Evolutionary conservation across 192 early-diverging fungal genomes (phyloP).

Genomic region (Physocladia obscura): DNA sequence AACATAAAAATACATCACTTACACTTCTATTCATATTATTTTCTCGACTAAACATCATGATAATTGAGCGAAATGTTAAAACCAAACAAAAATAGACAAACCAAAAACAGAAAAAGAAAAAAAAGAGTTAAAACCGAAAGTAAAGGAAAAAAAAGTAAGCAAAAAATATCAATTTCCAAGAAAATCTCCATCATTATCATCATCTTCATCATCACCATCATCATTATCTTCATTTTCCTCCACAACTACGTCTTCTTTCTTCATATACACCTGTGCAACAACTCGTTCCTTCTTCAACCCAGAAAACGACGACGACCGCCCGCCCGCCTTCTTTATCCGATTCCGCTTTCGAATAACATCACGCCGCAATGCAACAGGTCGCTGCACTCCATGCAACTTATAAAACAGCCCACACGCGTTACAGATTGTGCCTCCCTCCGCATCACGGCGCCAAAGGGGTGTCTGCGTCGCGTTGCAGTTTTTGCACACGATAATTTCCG

Average conservation of each 20-base stretch:
- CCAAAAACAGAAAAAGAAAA: neutral
- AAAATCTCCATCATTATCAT: conserved; percentile 16
- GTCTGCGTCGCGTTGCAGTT: conserved; percentile 91
- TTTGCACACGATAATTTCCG: conserved; percentile 46
- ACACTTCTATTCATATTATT: no score
- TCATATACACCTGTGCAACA: neutral
- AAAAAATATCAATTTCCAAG: neutral
- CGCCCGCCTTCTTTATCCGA: conserved; percentile 52
- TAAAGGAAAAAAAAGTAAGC: no score
- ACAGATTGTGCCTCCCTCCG: conserved; percentile 86
- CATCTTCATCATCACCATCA: neutral
- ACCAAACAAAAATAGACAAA: neutral
- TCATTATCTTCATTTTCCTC: neutral
- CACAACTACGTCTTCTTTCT: conserved; percentile 4
- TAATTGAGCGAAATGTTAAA: neutral
- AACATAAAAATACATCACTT: no score
- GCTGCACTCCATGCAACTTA: conserved; percentile 87
- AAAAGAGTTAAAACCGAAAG: no score
- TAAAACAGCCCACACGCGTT: conserved; percentile 95
- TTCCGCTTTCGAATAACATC: conserved; percentile 91
- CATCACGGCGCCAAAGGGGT: conserved; percentile 90
- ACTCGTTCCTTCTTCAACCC: neutral
- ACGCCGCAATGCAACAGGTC: conserved; percentile 88
- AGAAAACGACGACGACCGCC: neutral
- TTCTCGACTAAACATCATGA: neutral